Percentiles rank a stretch among this genome's conserved stretches.
Evolutionary conservation across 768 basidiomycete species (phyloP).

Genomic region (Kondoa subrosea): DNA sequence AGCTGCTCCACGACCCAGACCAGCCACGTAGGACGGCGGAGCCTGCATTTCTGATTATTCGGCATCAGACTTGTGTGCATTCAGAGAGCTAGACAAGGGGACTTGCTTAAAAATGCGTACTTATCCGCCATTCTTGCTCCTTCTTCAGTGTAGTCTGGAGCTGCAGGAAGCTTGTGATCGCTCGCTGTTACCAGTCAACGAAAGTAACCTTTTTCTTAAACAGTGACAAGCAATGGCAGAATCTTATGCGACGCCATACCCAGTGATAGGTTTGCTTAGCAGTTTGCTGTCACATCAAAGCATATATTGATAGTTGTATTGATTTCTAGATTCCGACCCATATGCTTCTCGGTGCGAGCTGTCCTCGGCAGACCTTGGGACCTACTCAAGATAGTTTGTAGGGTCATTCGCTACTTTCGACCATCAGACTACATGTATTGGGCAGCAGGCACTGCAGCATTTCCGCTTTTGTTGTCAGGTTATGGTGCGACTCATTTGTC

Average conservation of each 20-base stretch:
- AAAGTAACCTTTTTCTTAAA: no score
- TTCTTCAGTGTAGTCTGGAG: no score
- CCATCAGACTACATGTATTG: constrained; percentile 70
- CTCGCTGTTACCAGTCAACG: no score
- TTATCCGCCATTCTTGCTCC: not conserved
- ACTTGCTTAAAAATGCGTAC: not conserved
- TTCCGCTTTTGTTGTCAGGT: constrained; percentile 60
- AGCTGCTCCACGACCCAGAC: constrained; percentile 84
- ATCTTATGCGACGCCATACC: not conserved
- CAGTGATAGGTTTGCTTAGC: not conserved
- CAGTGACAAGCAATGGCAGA: no score
- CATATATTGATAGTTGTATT: no score
- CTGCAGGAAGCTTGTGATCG: no score
- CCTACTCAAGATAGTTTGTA: no score
- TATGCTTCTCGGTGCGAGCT: no score
- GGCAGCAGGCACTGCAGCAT: constrained; percentile 61
- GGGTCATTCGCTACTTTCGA: constrained; percentile 79
- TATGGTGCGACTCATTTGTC: constrained; percentile 71
- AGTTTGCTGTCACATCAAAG: not conserved
- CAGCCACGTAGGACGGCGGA: constrained; percentile 92
- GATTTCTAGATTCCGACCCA: no score
- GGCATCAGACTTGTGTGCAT: not conserved
- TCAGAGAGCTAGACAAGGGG: not conserved
- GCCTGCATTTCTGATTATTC: constrained; percentile 35
- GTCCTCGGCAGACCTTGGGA: no score